Conservation (phyloP, 495 filamentous ascomycete species). For the Penicillium canescens region DNA sequence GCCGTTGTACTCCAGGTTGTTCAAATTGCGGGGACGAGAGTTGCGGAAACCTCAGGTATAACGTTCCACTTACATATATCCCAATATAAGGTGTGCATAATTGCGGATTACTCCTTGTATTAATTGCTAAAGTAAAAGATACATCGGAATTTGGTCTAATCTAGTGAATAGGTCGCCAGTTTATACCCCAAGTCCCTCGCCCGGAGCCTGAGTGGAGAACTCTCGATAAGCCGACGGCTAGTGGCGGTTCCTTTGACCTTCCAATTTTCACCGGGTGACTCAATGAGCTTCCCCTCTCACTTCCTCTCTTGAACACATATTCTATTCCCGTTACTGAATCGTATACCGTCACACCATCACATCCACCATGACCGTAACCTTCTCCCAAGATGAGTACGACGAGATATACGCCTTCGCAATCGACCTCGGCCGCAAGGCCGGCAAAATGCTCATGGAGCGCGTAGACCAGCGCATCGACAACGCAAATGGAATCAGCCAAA, state of each 20-base stretch:
- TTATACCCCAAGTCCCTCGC: no score
- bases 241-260: constrained; percentile 16
- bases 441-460: constrained; percentile 56
- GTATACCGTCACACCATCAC: neutral
- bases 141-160: no score
- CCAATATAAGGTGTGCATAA: no score
- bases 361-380: constrained; percentile 17
- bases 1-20: no score
- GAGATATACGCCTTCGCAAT: constrained; percentile 67
- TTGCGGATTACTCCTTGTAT: no score
- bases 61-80: no score
- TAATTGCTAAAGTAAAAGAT: no score
- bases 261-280: constrained; percentile 20
- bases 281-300: constrained; percentile 4
- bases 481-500: constrained; percentile 18
- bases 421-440: constrained; percentile 63
- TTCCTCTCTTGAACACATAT: neutral
- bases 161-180: no score
- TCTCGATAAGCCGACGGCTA: constrained; percentile 25
- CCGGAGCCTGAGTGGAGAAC: constrained; percentile 12
- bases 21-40: no score
- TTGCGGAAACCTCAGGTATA: no score
- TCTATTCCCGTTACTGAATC: neutral
- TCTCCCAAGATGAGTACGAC: constrained; percentile 49
- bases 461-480: constrained; percentile 42